Conservation (phyloP, 345 rosid genomes). For the Zanthoxylum bungeanum region DNA sequence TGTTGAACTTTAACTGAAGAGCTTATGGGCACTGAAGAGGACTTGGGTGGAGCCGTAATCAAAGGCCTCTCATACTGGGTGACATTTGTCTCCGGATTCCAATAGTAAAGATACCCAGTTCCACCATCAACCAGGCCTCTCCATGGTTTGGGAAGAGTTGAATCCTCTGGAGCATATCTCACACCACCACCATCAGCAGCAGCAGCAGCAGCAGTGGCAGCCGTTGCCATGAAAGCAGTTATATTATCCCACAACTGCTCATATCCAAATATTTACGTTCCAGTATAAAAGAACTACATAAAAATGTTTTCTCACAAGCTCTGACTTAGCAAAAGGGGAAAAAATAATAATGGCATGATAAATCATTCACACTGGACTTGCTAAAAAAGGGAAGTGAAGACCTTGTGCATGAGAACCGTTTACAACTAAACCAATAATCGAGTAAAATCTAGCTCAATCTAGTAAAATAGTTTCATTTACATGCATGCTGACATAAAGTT, state of each 20-base stretch:
- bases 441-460: not conserved
- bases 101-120: conserved; percentile 87
- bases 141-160: conserved; percentile 97
- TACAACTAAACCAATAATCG: not conserved
- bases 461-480: not conserved
- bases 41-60: conserved; percentile 24
- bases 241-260: conserved; percentile 2
- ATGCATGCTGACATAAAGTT: not conserved
- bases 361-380: not conserved
- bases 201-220: conserved; percentile 62
- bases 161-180: conserved; percentile 88
- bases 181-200: conserved; percentile 51
- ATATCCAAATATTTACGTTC: not conserved
- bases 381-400: not conserved
- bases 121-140: conserved; percentile 88
- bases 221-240: conserved; percentile 33
- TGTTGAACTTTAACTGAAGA: conserved; percentile 67
- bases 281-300: not conserved
- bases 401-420: not conserved
- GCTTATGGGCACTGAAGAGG: conserved; percentile 37
- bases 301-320: not conserved
- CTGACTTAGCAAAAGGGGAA: not conserved
- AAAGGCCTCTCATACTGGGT: conserved; percentile 89
- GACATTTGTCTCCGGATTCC: conserved; percentile 96
- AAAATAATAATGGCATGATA: not conserved